Evolutionary conservation across 1,284 basidiomycete species (phyloP).

Genomic region (Moesziomyces globuligerus): DNA sequence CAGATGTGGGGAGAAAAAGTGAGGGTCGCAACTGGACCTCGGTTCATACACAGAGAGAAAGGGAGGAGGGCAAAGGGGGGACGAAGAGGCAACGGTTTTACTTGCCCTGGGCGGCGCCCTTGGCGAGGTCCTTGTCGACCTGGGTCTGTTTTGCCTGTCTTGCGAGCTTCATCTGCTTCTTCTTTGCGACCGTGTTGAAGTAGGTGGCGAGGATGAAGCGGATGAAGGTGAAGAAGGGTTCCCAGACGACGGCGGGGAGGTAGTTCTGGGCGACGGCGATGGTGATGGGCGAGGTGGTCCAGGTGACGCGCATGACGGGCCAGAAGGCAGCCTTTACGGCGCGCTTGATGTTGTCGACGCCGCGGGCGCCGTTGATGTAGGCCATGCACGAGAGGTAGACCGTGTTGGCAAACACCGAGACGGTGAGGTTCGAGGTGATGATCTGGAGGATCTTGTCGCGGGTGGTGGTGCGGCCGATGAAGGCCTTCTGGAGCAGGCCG

Average conservation of each 20-base stretch:
- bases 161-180: slow-evolving; percentile 60
- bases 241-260: slow-evolving; percentile 71
- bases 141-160: slow-evolving; percentile 27
- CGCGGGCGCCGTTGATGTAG: slow-evolving; percentile 82
- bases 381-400: slow-evolving; percentile 81
- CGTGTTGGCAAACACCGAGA: slow-evolving; percentile 79
- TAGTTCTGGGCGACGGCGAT: slow-evolving; percentile 79
- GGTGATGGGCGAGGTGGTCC: slow-evolving; percentile 79
- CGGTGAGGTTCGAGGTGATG: slow-evolving; percentile 79
- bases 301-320: slow-evolving; percentile 78
- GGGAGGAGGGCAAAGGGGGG: not conserved
- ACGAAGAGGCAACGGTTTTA: slow-evolving; percentile 15
- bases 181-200: slow-evolving; percentile 62
- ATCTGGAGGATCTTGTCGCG: slow-evolving; percentile 76
- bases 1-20: not conserved
- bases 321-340: slow-evolving; percentile 81
- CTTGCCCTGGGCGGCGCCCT: slow-evolving; percentile 53
- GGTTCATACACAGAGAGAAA: not conserved
- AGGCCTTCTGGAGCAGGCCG: slow-evolving; percentile 76
- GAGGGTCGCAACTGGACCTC: no score
- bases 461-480: slow-evolving; percentile 79
- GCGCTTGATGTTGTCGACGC: slow-evolving; percentile 75
- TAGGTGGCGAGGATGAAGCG: slow-evolving; percentile 54
- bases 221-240: slow-evolving; percentile 59
- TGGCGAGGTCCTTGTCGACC: slow-evolving; percentile 45